Percentiles rank a stretch among this genome's conserved stretches.
phyloP scores from a whole-genome alignment of 768 basidiomycete species.

The Phylloporus arenicola region DNA sequence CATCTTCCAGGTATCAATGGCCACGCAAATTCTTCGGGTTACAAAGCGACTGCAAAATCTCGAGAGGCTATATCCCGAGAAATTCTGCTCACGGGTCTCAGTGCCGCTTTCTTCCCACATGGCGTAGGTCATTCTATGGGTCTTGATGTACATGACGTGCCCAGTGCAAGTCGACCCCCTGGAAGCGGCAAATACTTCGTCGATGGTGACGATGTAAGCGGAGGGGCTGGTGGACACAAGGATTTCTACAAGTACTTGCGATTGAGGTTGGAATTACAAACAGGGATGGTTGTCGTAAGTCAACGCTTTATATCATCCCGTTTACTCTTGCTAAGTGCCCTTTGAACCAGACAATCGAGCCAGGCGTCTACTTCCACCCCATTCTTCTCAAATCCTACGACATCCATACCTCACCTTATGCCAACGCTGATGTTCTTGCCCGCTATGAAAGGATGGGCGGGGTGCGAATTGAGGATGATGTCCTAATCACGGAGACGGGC shows the following conservation, averaged over 20 bases:
- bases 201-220: slow-evolving; percentile 69
- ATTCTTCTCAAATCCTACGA: slow-evolving; percentile 65
- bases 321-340: not conserved
- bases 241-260: slow-evolving; percentile 78
- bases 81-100: slow-evolving; percentile 71
- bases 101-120: slow-evolving; percentile 90
- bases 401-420: slow-evolving; percentile 46
- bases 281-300: slow-evolving; percentile 83
- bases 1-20: slow-evolving; percentile 1
- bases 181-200: slow-evolving; percentile 52
- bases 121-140: slow-evolving; percentile 89
- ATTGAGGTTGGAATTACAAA: slow-evolving; percentile 64
- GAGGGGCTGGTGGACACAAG: slow-evolving; percentile 52
- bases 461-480: slow-evolving; percentile 89
- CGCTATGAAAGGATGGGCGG: slow-evolving; percentile 81
- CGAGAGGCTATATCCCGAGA: slow-evolving; percentile 32
- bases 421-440: slow-evolving; percentile 31
- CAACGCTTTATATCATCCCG: not conserved
- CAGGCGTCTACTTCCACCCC: slow-evolving; percentile 83
- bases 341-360: slow-evolving; percentile 72
- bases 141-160: slow-evolving; percentile 91
- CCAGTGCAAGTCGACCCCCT: slow-evolving; percentile 71
- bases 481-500: slow-evolving; percentile 69
- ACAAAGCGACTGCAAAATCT: slow-evolving; percentile 8
- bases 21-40: not conserved